Percentiles rank a stretch among this genome's conserved stretches.
Conservation (phyloP, 352 stramenopile species). For the Globisporangium ultimum region DNA sequence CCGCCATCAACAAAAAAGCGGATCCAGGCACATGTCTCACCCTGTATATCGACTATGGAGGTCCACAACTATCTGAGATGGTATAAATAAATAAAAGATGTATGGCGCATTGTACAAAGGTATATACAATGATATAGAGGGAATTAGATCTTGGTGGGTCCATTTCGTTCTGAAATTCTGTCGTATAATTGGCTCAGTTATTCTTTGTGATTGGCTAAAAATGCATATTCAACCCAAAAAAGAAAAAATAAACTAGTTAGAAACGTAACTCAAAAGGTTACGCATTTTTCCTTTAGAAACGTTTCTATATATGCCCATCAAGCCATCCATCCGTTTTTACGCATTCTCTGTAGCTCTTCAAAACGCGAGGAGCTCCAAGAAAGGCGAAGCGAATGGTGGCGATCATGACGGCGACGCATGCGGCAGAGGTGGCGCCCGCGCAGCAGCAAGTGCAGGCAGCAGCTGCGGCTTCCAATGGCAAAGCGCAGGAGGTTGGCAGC, state of each 20-base stretch:
- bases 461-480: neutral
- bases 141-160: neutral
- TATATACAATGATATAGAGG: neutral
- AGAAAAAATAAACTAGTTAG: neutral
- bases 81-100: no score
- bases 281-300: neutral
- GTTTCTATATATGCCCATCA: neutral
- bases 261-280: neutral
- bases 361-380: neutral
- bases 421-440: neutral
- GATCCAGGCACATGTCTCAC: neutral
- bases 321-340: neutral
- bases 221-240: neutral
- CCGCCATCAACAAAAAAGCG: neutral
- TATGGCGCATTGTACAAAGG: neutral
- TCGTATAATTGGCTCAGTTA: neutral
- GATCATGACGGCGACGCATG: conserved; percentile 7
- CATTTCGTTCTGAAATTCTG: neutral
- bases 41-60: neutral
- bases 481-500: neutral
- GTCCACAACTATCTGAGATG: no score
- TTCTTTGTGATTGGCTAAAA: neutral
- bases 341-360: no score
- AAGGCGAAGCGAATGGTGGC: conserved; percentile 5
- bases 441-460: neutral